Evolutionary conservation across 805 yeast species (phyloP).

Genomic region (Zygotorulaspora danielsina): DNA sequence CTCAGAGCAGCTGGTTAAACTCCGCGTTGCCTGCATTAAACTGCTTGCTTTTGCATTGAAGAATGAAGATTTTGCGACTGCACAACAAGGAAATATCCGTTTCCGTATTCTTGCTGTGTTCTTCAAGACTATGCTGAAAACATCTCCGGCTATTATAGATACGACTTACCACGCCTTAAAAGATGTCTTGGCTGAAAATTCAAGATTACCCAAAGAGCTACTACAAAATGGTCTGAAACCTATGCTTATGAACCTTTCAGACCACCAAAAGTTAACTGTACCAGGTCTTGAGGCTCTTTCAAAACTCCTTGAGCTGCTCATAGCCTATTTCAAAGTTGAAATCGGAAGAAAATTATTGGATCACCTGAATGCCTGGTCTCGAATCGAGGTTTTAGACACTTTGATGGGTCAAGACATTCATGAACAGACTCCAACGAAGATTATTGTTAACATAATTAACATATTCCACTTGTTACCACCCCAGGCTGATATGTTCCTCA

Average conservation of each 20-base stretch:
- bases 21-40: slow-evolving; percentile 86
- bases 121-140: slow-evolving; percentile 85
- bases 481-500: slow-evolving; percentile 87
- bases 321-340: slow-evolving; percentile 93
- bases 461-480: slow-evolving; percentile 90
- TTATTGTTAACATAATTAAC: slow-evolving; percentile 83
- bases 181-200: slow-evolving; percentile 76
- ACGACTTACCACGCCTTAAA: slow-evolving; percentile 90
- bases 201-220: slow-evolving; percentile 87
- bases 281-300: slow-evolving; percentile 90
- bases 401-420: slow-evolving; percentile 77
- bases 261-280: slow-evolving; percentile 84
- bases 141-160: slow-evolving; percentile 79
- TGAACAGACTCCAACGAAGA: slow-evolving; percentile 75
- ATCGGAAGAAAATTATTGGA: slow-evolving; percentile 90
- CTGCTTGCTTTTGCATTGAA: slow-evolving; percentile 78
- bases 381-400: slow-evolving; percentile 67
- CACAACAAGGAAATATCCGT: slow-evolving; percentile 72
- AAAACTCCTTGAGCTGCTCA: slow-evolving; percentile 73
- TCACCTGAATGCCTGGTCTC: slow-evolving; percentile 95
- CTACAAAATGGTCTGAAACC: slow-evolving; percentile 95
- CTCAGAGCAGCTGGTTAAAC: slow-evolving; percentile 77
- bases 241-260: slow-evolving; percentile 90
- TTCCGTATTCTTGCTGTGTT: slow-evolving; percentile 87
- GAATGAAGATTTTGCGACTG: slow-evolving; percentile 74